Conservation (phyloP, 306 rosid species). For the peach (Prunus persica) region DNA sequence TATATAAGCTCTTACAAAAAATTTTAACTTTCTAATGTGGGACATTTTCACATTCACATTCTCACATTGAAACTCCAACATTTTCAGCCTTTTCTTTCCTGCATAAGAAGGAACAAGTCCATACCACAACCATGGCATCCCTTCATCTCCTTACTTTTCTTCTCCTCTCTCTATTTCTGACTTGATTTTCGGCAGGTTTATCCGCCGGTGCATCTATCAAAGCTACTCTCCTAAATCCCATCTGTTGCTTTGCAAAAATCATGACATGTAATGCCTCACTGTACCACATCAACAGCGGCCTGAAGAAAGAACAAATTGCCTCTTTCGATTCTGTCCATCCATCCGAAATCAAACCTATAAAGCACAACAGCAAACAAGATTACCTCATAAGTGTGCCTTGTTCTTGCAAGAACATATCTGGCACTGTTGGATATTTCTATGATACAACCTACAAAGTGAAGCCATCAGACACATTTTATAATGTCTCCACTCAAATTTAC, state of each 20-base stretch:
- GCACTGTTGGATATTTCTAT: constrained; percentile 50
- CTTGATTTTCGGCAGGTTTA: constrained; percentile 9
- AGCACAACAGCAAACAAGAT: constrained; percentile 25
- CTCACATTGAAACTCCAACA: background rate
- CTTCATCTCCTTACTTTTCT: constrained; percentile 23
- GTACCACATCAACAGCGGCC: constrained; percentile 36
- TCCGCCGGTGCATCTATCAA: background rate
- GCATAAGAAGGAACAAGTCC: constrained; percentile 11
- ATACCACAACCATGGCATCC: constrained; percentile 50
- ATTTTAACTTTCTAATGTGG: too few species aligned
- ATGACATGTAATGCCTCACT: constrained; percentile 55
- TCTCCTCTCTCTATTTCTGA: constrained; percentile 31
- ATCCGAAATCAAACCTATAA: constrained; percentile 41
- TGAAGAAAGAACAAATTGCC: constrained; percentile 34
- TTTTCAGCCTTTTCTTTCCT: background rate
- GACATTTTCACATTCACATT: too few species aligned
- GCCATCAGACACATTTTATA: constrained; percentile 24
- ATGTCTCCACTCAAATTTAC: constrained; percentile 29
- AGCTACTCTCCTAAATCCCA: constrained; percentile 31
- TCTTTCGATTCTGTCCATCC: constrained; percentile 34
- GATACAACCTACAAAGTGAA: constrained; percentile 42
- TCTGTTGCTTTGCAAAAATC: constrained; percentile 40
- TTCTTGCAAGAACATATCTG: constrained; percentile 40
- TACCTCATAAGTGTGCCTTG: constrained; percentile 65
- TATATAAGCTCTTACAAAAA: too few species aligned